Percentiles rank a stretch among this genome's conserved stretches.
phyloP scores from a whole-genome alignment of 78 protist species.

The Dictyostelium purpureum region DNA sequence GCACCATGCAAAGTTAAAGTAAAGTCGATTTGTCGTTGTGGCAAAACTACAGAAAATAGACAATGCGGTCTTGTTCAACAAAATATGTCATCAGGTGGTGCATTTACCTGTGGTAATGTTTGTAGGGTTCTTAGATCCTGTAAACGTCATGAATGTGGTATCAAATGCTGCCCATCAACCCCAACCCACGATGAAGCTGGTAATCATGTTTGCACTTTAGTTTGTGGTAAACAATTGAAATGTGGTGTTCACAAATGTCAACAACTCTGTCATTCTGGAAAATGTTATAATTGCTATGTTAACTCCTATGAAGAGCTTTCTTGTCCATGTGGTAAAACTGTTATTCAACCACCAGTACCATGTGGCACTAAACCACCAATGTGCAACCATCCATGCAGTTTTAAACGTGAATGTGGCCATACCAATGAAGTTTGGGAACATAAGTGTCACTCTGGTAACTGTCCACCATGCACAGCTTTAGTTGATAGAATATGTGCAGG shows the following conservation, averaged over 20 bases:
- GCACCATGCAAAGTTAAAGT: conserved; percentile 61
- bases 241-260: conserved; percentile 83
- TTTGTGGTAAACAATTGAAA: conserved; percentile 69
- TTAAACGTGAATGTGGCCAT: conserved; percentile 83
- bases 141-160: conserved; percentile 80
- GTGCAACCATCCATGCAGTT: conserved; percentile 71
- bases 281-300: conserved; percentile 62
- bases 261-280: conserved; percentile 78
- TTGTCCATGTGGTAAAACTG: conserved; percentile 84
- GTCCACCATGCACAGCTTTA: conserved; percentile 82
- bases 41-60: conserved; percentile 37
- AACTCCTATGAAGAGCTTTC: conserved; percentile 43
- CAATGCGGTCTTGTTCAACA: conserved; percentile 65
- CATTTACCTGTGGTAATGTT: conserved; percentile 37
- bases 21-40: conserved; percentile 55
- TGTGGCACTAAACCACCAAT: conserved; percentile 82
- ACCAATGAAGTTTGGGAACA: conserved; percentile 63
- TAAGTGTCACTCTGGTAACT: conserved; percentile 79
- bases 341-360: conserved; percentile 73
- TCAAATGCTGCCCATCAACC: conserved; percentile 78
- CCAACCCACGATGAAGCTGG: conserved; percentile 23
- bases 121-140: conserved; percentile 60
- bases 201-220: conserved; percentile 75
- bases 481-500: conserved; percentile 75
- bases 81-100: conserved; percentile 1